A percentile compares a stretch with the other conserved stretches of the same genome.
Conservation (phyloP, 768 basidiomycete species). For the Auricularia heimuer region DNA sequence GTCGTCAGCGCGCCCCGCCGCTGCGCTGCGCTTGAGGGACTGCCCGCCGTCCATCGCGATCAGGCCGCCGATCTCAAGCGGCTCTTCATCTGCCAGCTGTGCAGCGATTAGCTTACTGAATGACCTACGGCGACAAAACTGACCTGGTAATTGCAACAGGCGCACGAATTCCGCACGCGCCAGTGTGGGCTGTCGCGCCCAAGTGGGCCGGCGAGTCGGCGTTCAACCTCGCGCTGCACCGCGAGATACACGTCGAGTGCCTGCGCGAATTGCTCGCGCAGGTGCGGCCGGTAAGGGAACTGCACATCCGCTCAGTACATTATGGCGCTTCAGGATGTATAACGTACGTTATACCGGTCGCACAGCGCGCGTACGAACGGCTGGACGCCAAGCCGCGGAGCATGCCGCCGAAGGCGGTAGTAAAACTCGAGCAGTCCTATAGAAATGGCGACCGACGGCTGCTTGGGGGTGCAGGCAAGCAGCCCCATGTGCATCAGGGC, state of each 20-base stretch:
- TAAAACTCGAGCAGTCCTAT: not conserved
- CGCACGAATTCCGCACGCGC: constrained; percentile 8
- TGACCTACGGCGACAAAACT: not conserved
- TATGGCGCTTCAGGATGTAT: not conserved
- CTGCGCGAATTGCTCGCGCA: constrained; percentile 4
- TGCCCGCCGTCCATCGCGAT: not conserved
- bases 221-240: constrained; percentile 2
- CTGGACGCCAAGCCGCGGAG: not conserved
- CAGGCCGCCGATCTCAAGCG: not conserved
- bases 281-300: not conserved
- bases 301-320: not conserved
- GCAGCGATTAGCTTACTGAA: not conserved
- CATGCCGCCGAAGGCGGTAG: not conserved
- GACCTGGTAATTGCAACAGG: constrained; percentile 6
- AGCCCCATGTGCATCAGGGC: not conserved
- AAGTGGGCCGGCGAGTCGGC: constrained; percentile 6
- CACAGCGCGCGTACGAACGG: not conserved
- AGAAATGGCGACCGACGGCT: not conserved
- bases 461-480: not conserved
- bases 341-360: not conserved
- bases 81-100: not conserved
- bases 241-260: constrained; percentile 10
- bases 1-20: not conserved
- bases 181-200: constrained; percentile 9
- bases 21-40: not conserved